Evolutionary conservation across 2,329 filamentous ascomycete genomes (phyloP), one percentile per base, ranked within the genome.

Genomic region (Alternaria angustiovoidea): DNA sequence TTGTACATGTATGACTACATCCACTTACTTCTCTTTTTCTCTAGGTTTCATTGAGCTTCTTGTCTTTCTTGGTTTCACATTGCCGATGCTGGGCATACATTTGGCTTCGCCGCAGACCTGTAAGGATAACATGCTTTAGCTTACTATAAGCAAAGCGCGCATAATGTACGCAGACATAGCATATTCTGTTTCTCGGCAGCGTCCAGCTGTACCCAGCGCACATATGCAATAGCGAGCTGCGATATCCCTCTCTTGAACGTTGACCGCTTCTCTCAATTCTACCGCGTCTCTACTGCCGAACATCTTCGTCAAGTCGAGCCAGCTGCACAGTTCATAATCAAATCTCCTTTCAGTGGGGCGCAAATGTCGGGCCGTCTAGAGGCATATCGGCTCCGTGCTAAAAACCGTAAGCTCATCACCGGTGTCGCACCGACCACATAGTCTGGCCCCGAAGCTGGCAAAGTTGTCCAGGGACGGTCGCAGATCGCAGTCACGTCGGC

Each of bases 401-500:
- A 51, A 51, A 30, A 36, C 24, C 24, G 51, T 51, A 57, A 57
- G 54, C 42, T 63, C 54, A 61, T 62, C 48, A 59, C 65, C 63
- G 63, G 62, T 54, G 56, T 63, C 51, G 54, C 57, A 59, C 65
- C 63, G 63, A 61, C 47, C 65, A 61, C 52, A 16, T 28, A 47
- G 59, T 44, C 57, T 66, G 51, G 30, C 56, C 57, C 52, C 49
- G 26, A 61, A 42, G 55, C 46, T 44, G 42, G 20, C 20, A 20
- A 36, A 38, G 30, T 30, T 14, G 16, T 48, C 36, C 51, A 39
- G 36, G 36, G 36, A 41, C 51, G 7, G 49, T 58, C 34, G 49
- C 34, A 47, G 49, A 54, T 43, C 22, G 44, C 24, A 18, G 44
- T 38, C 51, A 24, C 44, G 39, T 55, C 43, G 38, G 57, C 38